Evolutionary conservation across 345 rosid species (phyloP), one percentile per base, ranked within the genome.

Genomic region (Orychophragmus violaceus): DNA sequence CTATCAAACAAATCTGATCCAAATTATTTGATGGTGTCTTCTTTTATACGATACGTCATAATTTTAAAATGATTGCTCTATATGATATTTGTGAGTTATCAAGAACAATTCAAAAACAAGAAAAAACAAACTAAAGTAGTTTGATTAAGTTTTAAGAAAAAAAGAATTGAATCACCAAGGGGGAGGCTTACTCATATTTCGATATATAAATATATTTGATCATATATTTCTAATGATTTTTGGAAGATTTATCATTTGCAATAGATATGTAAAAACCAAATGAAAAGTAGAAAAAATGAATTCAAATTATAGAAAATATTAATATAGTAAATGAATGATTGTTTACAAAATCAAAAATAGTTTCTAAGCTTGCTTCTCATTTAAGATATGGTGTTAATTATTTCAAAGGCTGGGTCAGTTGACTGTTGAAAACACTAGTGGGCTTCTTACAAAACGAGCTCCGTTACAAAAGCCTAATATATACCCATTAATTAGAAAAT

Each of bases 1-100:
- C 44, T 21, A 37, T 37, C 52, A 27, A 37, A 7, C 52, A 51
- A 19, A 50, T 60, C 19, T 53, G 19, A 59, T 50, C 11, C 21
- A 2, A 32, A 6, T 24, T 24, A 41, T 59, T 23, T 42, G 3
- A 41, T 41, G 68, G 46, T 39, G 49, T 39, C 11, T 7, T 17
- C 39, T 62, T 13, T 23, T 17, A 22, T 36, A 62, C 74, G 49
- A 29, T 22, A 39, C 27, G 55, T 70, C 68, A 29, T 42, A 14
- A 12, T 46, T 44, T 29, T 52, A 27, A n/a, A n/a, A n/a, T n/a
- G n/a, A n/a, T n/a, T n/a, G n/a, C n/a, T n/a, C n/a, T 17, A 5
- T 22, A 9, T 60, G 36, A 16, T 41, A 39, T 39, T 50, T 42
- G 11, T 22, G 61, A 41, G 62, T 61, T 61, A 19, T 51, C 46